phyloP scores from a whole-genome alignment of 352 stramenopile species.

The Phytophthora fragariaefolia region DNA sequence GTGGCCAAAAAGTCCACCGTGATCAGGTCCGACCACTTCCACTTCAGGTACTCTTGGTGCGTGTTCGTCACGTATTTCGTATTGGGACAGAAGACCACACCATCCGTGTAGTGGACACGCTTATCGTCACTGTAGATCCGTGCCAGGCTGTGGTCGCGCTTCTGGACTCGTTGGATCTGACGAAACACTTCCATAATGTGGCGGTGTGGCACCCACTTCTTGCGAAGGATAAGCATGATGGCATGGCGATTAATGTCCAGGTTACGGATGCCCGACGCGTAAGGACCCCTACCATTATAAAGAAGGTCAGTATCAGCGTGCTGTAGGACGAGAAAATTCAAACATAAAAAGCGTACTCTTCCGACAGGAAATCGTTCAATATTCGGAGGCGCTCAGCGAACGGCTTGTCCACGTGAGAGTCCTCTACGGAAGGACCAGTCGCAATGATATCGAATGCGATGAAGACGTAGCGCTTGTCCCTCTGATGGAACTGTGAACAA shows the following conservation, averaged over 20 bases:
- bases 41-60: conserved; percentile 92
- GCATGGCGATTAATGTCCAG: conserved; percentile 69
- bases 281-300: conserved; percentile 61
- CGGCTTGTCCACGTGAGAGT: conserved; percentile 84
- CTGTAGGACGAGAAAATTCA: neutral
- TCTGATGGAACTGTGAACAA: conserved; percentile 71
- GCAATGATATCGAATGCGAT: conserved; percentile 93
- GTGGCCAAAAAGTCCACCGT: conserved; percentile 87
- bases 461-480: conserved; percentile 86
- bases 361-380: conserved; percentile 85
- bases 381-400: conserved; percentile 82
- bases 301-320: neutral
- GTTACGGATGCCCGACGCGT: conserved; percentile 68
- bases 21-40: conserved; percentile 93
- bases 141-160: conserved; percentile 77
- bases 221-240: conserved; percentile 80
- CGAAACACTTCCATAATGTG: conserved; percentile 87
- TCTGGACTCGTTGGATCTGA: conserved; percentile 80
- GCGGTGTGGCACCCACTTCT: conserved; percentile 83
- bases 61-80: conserved; percentile 86
- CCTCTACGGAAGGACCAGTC: conserved; percentile 63
- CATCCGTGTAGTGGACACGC: conserved; percentile 89
- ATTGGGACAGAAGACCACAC: conserved; percentile 91
- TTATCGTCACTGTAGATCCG: conserved; percentile 87
- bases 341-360: conserved; percentile 61